Evolutionary conservation across 805 yeast genomes (phyloP), one percentile per base, ranked within the genome.

Genomic region (Pichia gijzeniarum): DNA sequence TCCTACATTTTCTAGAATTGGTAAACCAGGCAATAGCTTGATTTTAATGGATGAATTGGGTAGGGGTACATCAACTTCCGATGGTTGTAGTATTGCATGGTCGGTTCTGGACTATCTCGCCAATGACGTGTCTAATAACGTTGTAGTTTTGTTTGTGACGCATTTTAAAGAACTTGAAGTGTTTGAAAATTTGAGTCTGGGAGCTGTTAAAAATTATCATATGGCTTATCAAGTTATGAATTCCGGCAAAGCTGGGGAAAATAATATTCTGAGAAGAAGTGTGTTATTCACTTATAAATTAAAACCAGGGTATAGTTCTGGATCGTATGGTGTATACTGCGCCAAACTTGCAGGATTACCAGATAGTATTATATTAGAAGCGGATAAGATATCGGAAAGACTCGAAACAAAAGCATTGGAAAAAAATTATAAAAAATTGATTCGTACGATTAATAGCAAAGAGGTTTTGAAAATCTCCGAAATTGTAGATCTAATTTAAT

Each of bases 281-380:
- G 68, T 80, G 14, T 62, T 74, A 2, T 78, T 82, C 50, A 62
- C 80, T 34, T 82, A 79, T 59, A 70, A 70, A 38, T 53, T 79
- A 27, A 70, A 59, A 12, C 53, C 58, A 10, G 86, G 85, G 0
- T 63, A 65, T 3, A 74, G 84, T 33, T 64, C 75, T 35, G 74
- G 80, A 44, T 85, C 90, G 45, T 88, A 82, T 61, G 97, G 96
- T 1, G 67, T 90, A 31, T 86, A 89, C 57, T 95, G 87, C 33
- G 96, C 96, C 0, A 73, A 77, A 48, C 56, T 88, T 47, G 93
- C 96, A 0, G 77, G 77, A 0, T 63, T 89, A 1, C 77, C 81
- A 1, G 56, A 54, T 3, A 58, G 55, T 1, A 65, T 82, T 6
- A 67, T 80, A 4, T 59, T 64, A 1, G 54, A 58, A 3, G 87